These are phyloP conservation scores for Polygonum aviculare DNA, from an alignment of 148 eudicot genomes.

Conservation along the genomic window DNA sequence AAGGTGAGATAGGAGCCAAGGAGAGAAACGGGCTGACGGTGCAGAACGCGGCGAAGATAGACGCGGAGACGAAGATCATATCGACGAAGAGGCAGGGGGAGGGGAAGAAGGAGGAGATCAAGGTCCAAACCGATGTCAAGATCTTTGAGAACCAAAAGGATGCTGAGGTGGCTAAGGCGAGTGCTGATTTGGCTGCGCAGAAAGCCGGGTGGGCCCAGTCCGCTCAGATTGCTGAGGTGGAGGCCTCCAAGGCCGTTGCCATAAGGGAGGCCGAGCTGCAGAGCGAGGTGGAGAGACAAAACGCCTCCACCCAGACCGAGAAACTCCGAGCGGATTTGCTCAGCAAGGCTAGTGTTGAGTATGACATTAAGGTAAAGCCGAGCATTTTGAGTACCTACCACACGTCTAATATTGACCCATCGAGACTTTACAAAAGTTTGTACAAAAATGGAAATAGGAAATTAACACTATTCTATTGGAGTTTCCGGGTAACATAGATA, in stretches of 20 bases:
- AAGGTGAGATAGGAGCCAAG: conserved; percentile 41
- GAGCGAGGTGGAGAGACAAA: conserved; percentile 38
- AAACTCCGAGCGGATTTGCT: conserved; percentile 42
- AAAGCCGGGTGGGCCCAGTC: conserved; percentile 39
- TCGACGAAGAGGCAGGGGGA: conserved; percentile 29
- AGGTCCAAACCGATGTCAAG: conserved; percentile 31
- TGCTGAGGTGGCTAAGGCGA: conserved; percentile 51
- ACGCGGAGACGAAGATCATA: conserved; percentile 41
- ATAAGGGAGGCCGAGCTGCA: conserved; percentile 45
- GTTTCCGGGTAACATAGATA: too few relatives aligned
- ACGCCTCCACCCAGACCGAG: conserved; percentile 44
- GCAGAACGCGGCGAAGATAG: conserved; percentile 44
- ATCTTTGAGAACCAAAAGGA: conserved; percentile 33
- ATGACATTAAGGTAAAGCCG: conserved; percentile 44
- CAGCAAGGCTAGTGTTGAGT: conserved; percentile 47
- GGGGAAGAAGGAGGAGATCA: conserved; percentile 37
- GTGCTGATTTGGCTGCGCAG: conserved; percentile 26
- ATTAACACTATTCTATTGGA: too few relatives aligned
- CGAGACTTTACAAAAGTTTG: too few relatives aligned
- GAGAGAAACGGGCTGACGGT: conserved; percentile 29
- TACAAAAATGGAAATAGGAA: too few relatives aligned
- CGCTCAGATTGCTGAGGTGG: conserved; percentile 42
- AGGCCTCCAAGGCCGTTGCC: conserved; percentile 37
- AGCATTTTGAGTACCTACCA: not conserved
- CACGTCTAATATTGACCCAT: too few relatives aligned